These are phyloP conservation scores for Hymenoscyphus repandus DNA, from an alignment of 2,329 filamentous ascomycete species.

Conservation along the genomic window DNA sequence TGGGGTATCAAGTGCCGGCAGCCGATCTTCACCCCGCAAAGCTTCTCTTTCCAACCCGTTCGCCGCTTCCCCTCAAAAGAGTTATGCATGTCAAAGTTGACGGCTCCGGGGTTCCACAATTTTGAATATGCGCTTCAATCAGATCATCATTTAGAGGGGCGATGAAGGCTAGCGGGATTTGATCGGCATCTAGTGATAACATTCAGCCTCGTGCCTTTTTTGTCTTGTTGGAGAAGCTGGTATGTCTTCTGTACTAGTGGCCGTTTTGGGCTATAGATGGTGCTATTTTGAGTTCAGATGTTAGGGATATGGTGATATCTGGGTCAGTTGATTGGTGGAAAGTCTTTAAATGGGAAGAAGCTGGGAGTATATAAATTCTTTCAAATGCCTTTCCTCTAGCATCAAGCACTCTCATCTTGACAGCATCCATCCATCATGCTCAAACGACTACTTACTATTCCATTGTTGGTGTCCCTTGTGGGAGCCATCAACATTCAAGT, in stretches of 20 bases:
- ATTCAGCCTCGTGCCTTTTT: not conserved
- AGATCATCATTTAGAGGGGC: no score
- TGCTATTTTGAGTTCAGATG: not conserved
- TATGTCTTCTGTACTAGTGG: no score
- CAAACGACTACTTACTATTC: not conserved
- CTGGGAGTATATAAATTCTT: not conserved
- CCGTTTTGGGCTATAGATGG: not conserved
- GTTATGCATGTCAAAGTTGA: no score
- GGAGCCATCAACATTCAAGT: slow-evolving; percentile 25
- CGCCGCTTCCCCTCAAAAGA: no score
- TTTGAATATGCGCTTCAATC: no score
- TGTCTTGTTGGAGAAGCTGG: not conserved
- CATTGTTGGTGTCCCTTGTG: slow-evolving; percentile 14
- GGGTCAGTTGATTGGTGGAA: not conserved
- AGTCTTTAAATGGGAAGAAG: not conserved
- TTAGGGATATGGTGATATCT: not conserved
- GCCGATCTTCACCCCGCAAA: no score
- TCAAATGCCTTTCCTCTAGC: not conserved
- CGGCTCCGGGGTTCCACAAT: no score
- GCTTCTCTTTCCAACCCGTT: no score
- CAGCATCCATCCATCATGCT: slow-evolving; percentile 1
- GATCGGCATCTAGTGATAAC: no score
- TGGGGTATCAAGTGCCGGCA: no score
- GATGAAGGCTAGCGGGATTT: no score
- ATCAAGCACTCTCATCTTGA: not conserved